A percentile compares a stretch with the other conserved stretches of the same genome.
Evolutionary conservation across 768 basidiomycete species (phyloP).

Genomic region (Suillus hirtellus): DNA sequence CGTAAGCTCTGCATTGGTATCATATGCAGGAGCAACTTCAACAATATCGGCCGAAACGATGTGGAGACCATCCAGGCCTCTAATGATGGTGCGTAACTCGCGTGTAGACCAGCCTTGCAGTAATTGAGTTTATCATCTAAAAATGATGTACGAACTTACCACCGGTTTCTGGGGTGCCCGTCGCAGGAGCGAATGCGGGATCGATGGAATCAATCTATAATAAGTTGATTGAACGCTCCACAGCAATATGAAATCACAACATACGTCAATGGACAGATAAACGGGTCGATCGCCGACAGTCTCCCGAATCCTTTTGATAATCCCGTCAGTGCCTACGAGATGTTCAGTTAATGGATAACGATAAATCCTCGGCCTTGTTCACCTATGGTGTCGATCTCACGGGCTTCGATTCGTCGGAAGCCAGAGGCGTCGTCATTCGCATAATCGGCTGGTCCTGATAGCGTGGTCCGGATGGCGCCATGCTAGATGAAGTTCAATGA

Average conservation of each 20-base stretch:
- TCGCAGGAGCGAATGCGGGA: conserved; percentile 80
- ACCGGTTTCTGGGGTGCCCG: conserved; percentile 83
- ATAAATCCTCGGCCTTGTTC: conserved; percentile 16
- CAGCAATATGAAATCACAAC: conserved; percentile 22
- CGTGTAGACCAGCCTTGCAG: conserved; percentile 67
- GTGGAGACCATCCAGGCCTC: conserved; percentile 72
- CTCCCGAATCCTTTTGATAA: conserved; percentile 77
- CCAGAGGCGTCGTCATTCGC: conserved; percentile 76
- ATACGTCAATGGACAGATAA: conserved; percentile 76
- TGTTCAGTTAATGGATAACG: conserved; percentile 2
- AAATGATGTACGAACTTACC: conserved; percentile 33
- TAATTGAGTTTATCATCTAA: conserved; percentile 12
- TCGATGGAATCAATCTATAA: conserved; percentile 75
- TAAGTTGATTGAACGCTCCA: conserved; percentile 5
- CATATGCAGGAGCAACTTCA: conserved; percentile 83
- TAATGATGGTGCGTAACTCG: conserved; percentile 73
- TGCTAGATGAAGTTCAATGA: conserved; percentile 51
- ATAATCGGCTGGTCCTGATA: conserved; percentile 78
- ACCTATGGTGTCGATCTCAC: conserved; percentile 84
- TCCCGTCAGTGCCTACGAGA: conserved; percentile 62
- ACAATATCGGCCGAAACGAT: conserved; percentile 85
- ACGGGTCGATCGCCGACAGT: conserved; percentile 75
- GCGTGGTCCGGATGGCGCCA: conserved; percentile 83
- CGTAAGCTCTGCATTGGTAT: conserved; percentile 63
- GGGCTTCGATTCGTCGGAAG: conserved; percentile 80